phyloP scores from a whole-genome alignment of 441 rosid genomes.

The Pelargonium cotyledonis region DNA sequence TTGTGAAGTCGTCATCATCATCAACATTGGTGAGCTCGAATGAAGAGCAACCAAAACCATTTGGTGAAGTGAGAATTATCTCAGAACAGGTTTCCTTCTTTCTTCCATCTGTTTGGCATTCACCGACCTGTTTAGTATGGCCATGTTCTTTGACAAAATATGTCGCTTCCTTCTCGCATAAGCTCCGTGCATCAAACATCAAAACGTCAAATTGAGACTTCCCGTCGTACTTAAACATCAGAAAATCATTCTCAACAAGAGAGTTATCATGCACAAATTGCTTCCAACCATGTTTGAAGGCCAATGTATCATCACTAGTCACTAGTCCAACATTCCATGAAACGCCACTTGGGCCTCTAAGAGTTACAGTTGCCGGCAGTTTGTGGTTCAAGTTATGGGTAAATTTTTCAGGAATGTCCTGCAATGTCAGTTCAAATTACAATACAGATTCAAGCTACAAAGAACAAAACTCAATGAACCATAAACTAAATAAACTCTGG shows the following conservation, averaged over 20 bases:
- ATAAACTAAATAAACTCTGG: not conserved
- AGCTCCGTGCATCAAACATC: constrained; percentile 1
- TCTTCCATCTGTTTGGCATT: not conserved
- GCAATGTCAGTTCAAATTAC: not conserved
- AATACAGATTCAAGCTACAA: not conserved
- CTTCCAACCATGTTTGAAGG: constrained; percentile 5
- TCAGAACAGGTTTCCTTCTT: not conserved
- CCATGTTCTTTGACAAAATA: not conserved
- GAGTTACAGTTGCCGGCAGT: not conserved
- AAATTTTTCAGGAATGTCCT: not conserved
- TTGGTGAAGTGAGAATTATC: not conserved
- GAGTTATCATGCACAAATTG: constrained; percentile 1
- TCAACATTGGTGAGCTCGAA: not conserved
- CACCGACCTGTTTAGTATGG: not conserved
- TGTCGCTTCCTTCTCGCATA: not conserved
- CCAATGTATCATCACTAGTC: not conserved
- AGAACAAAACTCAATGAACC: not conserved
- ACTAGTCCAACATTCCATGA: not conserved
- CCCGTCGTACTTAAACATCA: not conserved
- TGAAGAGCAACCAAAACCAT: not conserved
- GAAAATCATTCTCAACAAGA: constrained; percentile 3
- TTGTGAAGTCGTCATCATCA: not conserved
- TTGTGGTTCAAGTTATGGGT: not conserved
- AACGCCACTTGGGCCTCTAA: not conserved
- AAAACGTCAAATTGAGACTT: not conserved